Percentiles rank a stretch among this genome's conserved stretches.
Evolutionary conservation across 257 asterid species (phyloP).

Genomic region (Osmanthus fragrans): DNA sequence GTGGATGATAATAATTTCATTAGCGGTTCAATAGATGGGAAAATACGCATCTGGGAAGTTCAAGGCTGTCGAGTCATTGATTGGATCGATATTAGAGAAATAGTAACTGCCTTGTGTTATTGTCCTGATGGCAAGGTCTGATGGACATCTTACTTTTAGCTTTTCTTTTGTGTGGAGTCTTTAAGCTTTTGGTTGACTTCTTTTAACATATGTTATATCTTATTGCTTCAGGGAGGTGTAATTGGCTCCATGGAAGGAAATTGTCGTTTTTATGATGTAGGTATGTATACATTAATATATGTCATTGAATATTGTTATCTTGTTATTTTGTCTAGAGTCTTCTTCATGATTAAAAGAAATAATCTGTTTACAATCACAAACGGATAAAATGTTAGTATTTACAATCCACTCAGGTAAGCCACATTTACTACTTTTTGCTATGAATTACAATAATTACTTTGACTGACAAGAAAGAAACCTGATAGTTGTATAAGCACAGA

Average conservation of each 20-base stretch:
- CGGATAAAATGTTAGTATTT: not conserved
- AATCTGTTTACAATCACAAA: not conserved
- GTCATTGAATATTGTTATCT: not conserved
- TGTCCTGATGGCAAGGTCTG: constrained; percentile 82
- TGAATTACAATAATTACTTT: not conserved
- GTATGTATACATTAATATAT: constrained; percentile 29
- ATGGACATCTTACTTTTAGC: not conserved
- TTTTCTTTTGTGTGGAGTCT: not conserved
- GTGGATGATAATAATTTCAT: constrained; percentile 73
- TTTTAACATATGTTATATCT: constrained; percentile 13
- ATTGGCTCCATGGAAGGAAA: constrained; percentile 87
- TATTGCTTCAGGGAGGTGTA: constrained; percentile 66
- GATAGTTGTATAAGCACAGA: not conserved
- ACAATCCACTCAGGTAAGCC: not conserved
- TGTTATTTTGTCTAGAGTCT: not conserved
- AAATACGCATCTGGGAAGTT: constrained; percentile 82
- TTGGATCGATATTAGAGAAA: constrained; percentile 79
- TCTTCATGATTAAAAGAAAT: not conserved
- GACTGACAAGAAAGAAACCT: not conserved
- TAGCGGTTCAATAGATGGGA: constrained; percentile 92
- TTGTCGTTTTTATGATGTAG: constrained; percentile 72
- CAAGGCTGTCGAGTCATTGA: constrained; percentile 70
- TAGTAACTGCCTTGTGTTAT: constrained; percentile 73
- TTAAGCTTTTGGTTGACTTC: not conserved
- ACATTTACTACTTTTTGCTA: not conserved